Evolutionary conservation across 2,329 filamentous ascomycete species (phyloP).

Genomic region (Beauveria sp.): DNA sequence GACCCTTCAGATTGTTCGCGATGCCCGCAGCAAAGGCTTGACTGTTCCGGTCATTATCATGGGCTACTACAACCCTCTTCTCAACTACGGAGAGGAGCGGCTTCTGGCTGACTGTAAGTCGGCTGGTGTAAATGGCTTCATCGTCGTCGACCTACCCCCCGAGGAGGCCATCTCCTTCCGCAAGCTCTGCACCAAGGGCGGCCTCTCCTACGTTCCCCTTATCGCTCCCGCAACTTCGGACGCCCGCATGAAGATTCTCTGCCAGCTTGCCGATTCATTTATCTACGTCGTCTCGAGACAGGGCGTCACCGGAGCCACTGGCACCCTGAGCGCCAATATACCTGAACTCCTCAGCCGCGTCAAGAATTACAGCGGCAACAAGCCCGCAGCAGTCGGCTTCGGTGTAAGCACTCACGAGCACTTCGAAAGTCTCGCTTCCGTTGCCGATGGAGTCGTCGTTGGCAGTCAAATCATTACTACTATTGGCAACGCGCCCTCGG

Average conservation of each 20-base stretch:
- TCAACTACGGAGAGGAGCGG: constrained; percentile 88
- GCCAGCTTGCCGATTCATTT: constrained; percentile 94
- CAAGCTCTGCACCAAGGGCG: constrained; percentile 66
- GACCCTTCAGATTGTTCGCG: constrained; percentile 75
- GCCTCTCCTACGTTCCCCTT: constrained; percentile 87
- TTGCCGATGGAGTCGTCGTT: constrained; percentile 92
- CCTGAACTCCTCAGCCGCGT: constrained; percentile 77
- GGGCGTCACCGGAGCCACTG: constrained; percentile 89
- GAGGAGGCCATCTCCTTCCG: constrained; percentile 94
- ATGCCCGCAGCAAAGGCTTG: constrained; percentile 69
- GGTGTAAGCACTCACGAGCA: constrained; percentile 94
- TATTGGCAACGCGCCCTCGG: constrained; percentile 42
- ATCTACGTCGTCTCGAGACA: constrained; percentile 97
- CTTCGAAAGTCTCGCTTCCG: constrained; percentile 73
- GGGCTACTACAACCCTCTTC: constrained; percentile 97
- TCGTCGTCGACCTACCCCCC: constrained; percentile 89
- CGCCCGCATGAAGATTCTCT: constrained; percentile 87
- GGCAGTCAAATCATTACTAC: constrained; percentile 90
- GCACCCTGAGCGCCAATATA: constrained; percentile 71
- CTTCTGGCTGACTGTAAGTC: constrained; percentile 77
- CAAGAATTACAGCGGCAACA: constrained; percentile 84
- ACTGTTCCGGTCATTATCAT: constrained; percentile 82
- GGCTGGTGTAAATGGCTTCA: constrained; percentile 89
- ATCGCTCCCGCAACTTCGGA: constrained; percentile 93
- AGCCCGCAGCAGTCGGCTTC: constrained; percentile 88